Base-by-base conservation (phyloP, 495 filamentous ascomycete genomes). In the Xylaria sp. region DNA sequence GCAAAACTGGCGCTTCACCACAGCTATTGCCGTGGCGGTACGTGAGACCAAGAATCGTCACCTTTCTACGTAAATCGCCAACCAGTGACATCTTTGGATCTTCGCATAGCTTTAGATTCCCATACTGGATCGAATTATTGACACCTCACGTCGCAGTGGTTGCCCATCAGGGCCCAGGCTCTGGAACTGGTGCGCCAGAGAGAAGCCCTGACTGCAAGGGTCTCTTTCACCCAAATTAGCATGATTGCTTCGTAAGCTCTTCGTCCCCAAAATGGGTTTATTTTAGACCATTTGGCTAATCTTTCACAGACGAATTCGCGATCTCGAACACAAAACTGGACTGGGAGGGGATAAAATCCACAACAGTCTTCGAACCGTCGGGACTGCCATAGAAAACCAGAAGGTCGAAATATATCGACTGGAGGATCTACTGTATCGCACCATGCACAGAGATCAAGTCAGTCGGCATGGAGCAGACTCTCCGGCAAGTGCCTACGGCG, bases 151-250 rank as follows among this genome's bases (percentile, higher is more conserved):
- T 12, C 12, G 37, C n/a, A 63, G 41, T 82, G 80, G 81, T 31
- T 80, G 48, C 76, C 73, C 0, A 77, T 80, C 8, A 72, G 81
- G 44, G 69, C 70, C 11, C 33, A 43, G 58, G n/a, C 21, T 7
- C 37, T 43, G 14, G 85, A 88, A 71, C 74, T 86, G 15, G 80
- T 89, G 24, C 86, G 84, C 41, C 77, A 88, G 19, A 71, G 82
- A 50, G 81, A 80, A 21, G 82, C 79, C 31, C 61, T 90, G 67
- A 78, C 77, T 0, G 73, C 74, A 33, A 70, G 78, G 26, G 78
- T 80, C 17, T 72, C 76, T 24, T 83, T 81, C 71, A 74, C 75
- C 19, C 80, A 83, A 68, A 78, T 81, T 72, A 76, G 75, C 72
- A 78, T 82, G 73, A 75, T 81, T 41, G 77, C 80, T 62, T 77